Conservation (phyloP, 2,329 filamentous ascomycete genomes). For the Aspergillus sp. region DNA sequence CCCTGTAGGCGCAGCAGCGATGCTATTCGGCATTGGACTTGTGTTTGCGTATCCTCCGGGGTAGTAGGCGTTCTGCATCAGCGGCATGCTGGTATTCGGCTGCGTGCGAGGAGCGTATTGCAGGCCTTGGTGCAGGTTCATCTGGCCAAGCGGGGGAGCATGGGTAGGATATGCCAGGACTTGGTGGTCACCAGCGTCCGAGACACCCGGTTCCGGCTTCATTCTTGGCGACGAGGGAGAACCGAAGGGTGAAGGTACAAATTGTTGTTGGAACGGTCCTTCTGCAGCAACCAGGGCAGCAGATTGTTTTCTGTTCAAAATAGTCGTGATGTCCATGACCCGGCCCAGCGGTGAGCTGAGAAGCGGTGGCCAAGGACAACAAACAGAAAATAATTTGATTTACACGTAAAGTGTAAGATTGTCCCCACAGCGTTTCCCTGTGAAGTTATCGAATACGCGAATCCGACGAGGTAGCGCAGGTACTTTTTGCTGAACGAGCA, state of each 20-base stretch:
- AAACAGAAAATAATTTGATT: not conserved
- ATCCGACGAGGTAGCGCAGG: not conserved
- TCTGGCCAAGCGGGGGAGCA: slow-evolving; percentile 45
- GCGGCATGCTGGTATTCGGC: slow-evolving; percentile 46
- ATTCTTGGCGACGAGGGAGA: slow-evolving; percentile 45
- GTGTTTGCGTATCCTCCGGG: slow-evolving; percentile 41
- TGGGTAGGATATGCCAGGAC: slow-evolving; percentile 53
- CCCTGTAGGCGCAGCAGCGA: slow-evolving; percentile 30
- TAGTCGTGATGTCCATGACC: slow-evolving; percentile 48
- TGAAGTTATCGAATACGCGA: not conserved
- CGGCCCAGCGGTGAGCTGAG: slow-evolving; percentile 27
- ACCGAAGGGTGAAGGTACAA: slow-evolving; percentile 26
- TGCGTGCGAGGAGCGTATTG: slow-evolving; percentile 49
- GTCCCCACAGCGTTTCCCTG: not conserved
- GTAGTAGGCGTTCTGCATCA: slow-evolving; percentile 52
- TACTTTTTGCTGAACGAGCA: not conserved
- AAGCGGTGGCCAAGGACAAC: slow-evolving; percentile 25
- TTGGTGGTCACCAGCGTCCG: slow-evolving; percentile 50
- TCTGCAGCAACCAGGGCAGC: slow-evolving; percentile 38
- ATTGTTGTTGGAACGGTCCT: slow-evolving; percentile 39
- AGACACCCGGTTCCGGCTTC: slow-evolving; percentile 53
- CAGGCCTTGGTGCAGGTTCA: slow-evolving; percentile 48
- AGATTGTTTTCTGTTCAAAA: slow-evolving; percentile 45
- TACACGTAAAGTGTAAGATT: not conserved
- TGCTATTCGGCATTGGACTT: slow-evolving; percentile 40